A percentile compares a stretch with the other conserved stretches of the same genome.
Conservation (phyloP, 2,329 filamentous ascomycete species). For the Coniochaeta sp. region DNA sequence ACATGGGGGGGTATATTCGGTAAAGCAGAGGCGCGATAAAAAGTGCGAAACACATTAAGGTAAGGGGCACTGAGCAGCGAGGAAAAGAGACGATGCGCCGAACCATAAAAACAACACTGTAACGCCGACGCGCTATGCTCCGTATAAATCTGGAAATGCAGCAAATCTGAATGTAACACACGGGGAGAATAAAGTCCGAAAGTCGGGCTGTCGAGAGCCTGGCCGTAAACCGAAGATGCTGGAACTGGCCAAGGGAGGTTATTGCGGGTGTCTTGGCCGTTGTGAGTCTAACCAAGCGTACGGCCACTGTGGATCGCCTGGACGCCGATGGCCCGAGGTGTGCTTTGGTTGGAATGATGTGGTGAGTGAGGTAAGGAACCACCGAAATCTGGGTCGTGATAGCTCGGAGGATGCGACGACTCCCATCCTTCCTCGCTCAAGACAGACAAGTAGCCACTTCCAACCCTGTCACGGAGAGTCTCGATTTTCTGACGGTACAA, state of each 20-base stretch:
- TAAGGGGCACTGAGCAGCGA: background rate
- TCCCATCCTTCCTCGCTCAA: constrained; percentile 71
- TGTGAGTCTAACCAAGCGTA: constrained; percentile 32
- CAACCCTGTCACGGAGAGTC: constrained; percentile 74
- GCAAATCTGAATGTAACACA: constrained; percentile 5
- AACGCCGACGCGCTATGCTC: constrained; percentile 2
- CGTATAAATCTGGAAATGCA: background rate
- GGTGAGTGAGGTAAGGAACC: constrained; percentile 26
- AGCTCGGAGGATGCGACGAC: constrained; percentile 27
- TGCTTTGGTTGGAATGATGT: constrained; percentile 25
- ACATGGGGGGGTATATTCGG: background rate
- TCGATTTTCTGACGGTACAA: constrained; percentile 85
- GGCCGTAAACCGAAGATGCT: background rate
- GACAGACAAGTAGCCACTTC: constrained; percentile 79
- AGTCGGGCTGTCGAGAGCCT: background rate
- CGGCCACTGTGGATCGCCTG: constrained; percentile 47
- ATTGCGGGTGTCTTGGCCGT: no score
- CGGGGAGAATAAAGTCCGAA: background rate
- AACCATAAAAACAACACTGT: background rate
- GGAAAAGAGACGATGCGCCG: background rate
- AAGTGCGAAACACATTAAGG: background rate
- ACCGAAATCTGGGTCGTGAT: constrained; percentile 28
- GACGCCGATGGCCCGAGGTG: constrained; percentile 27
- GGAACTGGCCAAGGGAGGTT: background rate
- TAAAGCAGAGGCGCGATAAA: background rate